These are phyloP conservation scores for Dendrothele bispora DNA, from an alignment of 768 basidiomycete genomes.

Conservation along the genomic window DNA sequence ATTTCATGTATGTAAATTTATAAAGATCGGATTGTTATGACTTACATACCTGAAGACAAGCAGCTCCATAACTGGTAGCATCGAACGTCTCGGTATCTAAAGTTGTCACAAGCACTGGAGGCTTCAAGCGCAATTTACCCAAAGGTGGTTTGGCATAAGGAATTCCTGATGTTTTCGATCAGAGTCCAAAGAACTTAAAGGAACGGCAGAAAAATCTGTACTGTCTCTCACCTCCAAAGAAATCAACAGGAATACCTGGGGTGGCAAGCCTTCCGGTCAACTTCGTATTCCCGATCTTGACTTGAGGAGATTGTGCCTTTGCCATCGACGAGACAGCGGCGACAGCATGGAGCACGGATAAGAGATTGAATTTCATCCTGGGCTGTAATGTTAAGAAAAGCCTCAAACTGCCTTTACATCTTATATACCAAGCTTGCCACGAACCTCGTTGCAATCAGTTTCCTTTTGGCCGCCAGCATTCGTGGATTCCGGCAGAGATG, in stretches of 20 bases:
- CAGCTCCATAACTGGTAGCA: slow-evolving; percentile 26
- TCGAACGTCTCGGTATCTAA: slow-evolving; percentile 23
- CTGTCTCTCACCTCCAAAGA: slow-evolving; percentile 25
- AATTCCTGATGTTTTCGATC: slow-evolving; percentile 16
- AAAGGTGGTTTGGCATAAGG: slow-evolving; percentile 31
- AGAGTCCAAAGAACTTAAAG: neutral
- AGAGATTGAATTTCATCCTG: too few species aligned
- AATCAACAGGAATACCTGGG: too few species aligned
- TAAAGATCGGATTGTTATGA: neutral
- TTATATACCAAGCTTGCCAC: too few species aligned
- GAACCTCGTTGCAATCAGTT: too few species aligned
- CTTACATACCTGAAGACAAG: slow-evolving; percentile 28
- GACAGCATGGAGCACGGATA: too few species aligned
- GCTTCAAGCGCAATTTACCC: slow-evolving; percentile 25
- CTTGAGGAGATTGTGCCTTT: slow-evolving; percentile 5
- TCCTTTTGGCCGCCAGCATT: too few species aligned
- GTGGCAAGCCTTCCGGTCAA: slow-evolving; percentile 17
- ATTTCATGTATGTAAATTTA: neutral
- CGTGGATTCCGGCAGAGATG: too few species aligned
- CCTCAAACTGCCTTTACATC: too few species aligned
- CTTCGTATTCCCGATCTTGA: slow-evolving; percentile 15
- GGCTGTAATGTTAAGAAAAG: too few species aligned
- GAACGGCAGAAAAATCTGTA: slow-evolving; percentile 2
- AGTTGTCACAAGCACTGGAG: slow-evolving; percentile 23
- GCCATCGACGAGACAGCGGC: too few species aligned